phyloP scores from a whole-genome alignment of 2,329 filamentous ascomycete species.

The Fusarium sp. region DNA sequence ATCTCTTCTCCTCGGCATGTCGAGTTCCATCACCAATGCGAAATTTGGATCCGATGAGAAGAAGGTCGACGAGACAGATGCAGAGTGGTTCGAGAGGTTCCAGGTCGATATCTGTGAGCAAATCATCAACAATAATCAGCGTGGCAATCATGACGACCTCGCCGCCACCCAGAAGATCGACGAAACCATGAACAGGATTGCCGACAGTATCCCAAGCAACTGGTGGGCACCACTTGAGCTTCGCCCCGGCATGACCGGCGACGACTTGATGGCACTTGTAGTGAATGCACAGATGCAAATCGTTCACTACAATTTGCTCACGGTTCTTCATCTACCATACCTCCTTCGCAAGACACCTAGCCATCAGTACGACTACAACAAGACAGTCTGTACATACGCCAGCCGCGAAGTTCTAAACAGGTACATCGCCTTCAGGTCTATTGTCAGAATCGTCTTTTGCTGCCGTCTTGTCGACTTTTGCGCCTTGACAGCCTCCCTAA shows the following conservation, averaged over 20 bases:
- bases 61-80: not conserved
- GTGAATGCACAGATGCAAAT: not conserved
- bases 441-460: not conserved
- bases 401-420: not conserved
- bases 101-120: not conserved
- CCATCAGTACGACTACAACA: not conserved
- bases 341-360: not conserved
- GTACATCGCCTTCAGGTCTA: not conserved
- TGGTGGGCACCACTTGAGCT: not conserved
- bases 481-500: not conserved
- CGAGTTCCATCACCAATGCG: not conserved
- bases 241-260: not conserved
- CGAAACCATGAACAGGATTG: not conserved
- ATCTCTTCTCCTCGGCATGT: not conserved
- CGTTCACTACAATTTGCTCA: not conserved
- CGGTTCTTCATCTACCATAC: not conserved
- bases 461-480: not conserved
- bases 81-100: not conserved
- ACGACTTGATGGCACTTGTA: not conserved
- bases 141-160: not conserved
- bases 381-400: not conserved
- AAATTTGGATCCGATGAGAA: not conserved
- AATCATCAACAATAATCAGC: not conserved
- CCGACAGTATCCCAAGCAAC: not conserved
- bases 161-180: not conserved